Evolutionary conservation across 306 rosid species (phyloP).

Genomic region (Casuarina equisetifolia): DNA sequence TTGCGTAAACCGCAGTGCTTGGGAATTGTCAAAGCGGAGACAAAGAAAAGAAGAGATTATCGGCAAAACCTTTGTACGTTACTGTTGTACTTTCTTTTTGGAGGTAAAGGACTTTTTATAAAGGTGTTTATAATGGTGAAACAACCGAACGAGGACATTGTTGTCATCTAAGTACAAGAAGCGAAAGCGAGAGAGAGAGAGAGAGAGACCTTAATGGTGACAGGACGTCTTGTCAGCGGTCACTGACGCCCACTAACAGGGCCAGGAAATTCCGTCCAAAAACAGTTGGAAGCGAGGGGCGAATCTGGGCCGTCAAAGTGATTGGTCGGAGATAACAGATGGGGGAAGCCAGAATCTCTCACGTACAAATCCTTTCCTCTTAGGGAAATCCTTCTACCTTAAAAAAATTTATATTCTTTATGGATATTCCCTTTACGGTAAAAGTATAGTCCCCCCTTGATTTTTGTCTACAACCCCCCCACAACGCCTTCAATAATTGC

Average conservation of each 20-base stretch:
- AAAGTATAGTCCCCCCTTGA: neutral
- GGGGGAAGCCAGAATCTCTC: constrained; percentile 24
- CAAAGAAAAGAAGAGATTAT: no score
- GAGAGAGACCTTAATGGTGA: constrained; percentile 42
- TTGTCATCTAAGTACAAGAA: neutral
- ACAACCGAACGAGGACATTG: neutral
- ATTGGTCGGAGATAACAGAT: constrained; percentile 21
- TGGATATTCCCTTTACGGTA: neutral
- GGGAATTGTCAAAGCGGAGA: neutral
- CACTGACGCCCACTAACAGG: neutral
- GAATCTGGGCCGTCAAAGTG: constrained; percentile 11
- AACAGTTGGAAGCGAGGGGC: neutral
- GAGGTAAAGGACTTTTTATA: no score
- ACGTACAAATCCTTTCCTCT: constrained; percentile 29
- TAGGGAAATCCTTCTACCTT: constrained; percentile 15
- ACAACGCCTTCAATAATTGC: no score
- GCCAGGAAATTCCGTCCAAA: constrained; percentile 8
- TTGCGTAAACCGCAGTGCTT: neutral
- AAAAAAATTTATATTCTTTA: neutral
- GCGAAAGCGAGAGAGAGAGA: neutral
- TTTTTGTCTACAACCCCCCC: neutral
- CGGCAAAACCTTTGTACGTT: no score
- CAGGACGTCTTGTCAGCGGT: constrained; percentile 26
- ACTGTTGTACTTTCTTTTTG: no score
- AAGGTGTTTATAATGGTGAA: no score